Evolutionary conservation across 129 eudicot species (phyloP).

Genomic region (Kitagawia praeruptora): DNA sequence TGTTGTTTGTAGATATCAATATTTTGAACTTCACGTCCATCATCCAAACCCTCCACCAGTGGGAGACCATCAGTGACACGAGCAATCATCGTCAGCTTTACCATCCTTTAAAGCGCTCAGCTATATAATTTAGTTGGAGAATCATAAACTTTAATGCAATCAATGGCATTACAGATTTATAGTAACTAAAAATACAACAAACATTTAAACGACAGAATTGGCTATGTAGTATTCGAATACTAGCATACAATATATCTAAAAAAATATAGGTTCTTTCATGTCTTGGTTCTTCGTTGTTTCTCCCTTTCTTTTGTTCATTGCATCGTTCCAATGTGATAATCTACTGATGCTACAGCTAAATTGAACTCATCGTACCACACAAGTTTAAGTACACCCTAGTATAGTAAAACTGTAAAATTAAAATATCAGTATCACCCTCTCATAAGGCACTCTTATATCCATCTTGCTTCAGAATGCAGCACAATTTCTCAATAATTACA

Average conservation of each 20-base stretch:
- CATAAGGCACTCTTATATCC: not conserved
- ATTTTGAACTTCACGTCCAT: slow-evolving; percentile 90
- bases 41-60: slow-evolving; percentile 91
- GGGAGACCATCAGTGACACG: slow-evolving; percentile 98
- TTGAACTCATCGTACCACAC: not conserved
- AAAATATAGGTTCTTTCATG: not conserved
- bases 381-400: not conserved
- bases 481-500: not conserved
- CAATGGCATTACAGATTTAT: not conserved
- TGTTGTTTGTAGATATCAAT: slow-evolving; percentile 90
- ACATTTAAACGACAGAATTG: not conserved
- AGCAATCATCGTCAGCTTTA: slow-evolving; percentile 98
- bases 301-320: not conserved
- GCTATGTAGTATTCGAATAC: not conserved
- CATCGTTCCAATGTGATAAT: not conserved
- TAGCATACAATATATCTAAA: not conserved
- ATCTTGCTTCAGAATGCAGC: not conserved
- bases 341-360: not conserved
- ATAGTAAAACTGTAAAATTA: not conserved
- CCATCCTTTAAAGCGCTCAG: slow-evolving; percentile 53
- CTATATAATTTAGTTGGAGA: slow-evolving; percentile 10
- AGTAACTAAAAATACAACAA: not conserved
- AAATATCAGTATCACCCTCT: not conserved
- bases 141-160: not conserved
- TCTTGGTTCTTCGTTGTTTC: not conserved